Evolutionary conservation across 345 rosid genomes (phyloP), one percentile per base, ranked within the genome.

Genomic region (Odontarrhena argentea): DNA sequence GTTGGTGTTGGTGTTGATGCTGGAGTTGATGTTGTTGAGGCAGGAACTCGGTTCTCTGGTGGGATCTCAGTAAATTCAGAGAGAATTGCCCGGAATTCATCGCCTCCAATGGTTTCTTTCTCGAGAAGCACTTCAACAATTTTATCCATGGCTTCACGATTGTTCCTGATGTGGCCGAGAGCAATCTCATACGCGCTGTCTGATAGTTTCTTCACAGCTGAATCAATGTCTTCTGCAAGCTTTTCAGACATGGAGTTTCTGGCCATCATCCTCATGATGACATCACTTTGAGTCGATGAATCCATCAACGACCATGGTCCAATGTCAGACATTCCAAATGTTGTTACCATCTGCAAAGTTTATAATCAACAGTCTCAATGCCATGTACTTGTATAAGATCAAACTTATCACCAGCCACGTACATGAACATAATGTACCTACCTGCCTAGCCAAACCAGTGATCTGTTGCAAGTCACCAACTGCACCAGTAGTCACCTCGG

Each of bases 291-390:
- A 1, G 83, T 82, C 1, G 91, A 82, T 15, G 84, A 58, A 62
- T 94, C 99, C 97, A 91, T 88, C 38, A 94, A 86, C 0, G 97
- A 94, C 99, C 99, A 94, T 22, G 99, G 97, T 8, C 96, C 99
- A 42, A 94, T 94, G 35, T 94, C 97, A 11, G 99, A 94, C 97
- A 94, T 94, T 46, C 99, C 96, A 53, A 94, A 94, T 62, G 97
- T 91, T 41, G 85, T 83, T 28, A 94, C 99, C 99, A 94, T 94
- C 99, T 94, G 85, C 68, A 81, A 10, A 36, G 38, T 35, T 44
- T 55, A 30, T 49, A 49, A 44, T 11, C 30, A 55, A 53, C 32
- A 42, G 10, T 74, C 69, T 78, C 65, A 70, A 6, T 53, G 8
- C 18, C 50, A 53, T 51, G 40, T n/a, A 60, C 25, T 47, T 14